Evolutionary conservation across 208 protist species (phyloP).

Genomic region (Crithidia expoeki): DNA sequence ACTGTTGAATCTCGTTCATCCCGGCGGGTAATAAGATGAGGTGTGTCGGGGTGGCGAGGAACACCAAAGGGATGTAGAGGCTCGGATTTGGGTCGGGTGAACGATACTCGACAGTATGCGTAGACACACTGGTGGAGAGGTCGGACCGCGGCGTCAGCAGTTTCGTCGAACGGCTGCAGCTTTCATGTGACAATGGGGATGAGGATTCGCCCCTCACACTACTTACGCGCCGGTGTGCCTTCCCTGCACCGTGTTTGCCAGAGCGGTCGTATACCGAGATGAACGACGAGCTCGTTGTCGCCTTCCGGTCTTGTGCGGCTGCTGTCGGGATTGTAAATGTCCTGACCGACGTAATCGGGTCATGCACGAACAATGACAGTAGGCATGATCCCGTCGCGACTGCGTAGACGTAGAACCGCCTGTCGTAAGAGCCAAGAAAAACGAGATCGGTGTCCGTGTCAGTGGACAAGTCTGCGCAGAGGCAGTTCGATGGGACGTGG

Average conservation of each 20-base stretch:
- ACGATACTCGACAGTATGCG: conserved; percentile 7
- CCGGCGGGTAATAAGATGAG: conserved; percentile 29
- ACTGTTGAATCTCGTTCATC: conserved; percentile 24
- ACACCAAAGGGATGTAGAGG: conserved; percentile 23
- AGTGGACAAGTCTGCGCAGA: conserved; percentile 63
- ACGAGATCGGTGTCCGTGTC: conserved; percentile 45
- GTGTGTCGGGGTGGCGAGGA: conserved; percentile 31
- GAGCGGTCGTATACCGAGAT: conserved; percentile 14
- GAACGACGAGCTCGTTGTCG: conserved; percentile 16
- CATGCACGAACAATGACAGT: conserved; percentile 74
- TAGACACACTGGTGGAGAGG: not conserved
- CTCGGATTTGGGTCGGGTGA: not conserved
- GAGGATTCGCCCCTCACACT: not conserved
- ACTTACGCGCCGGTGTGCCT: not conserved
- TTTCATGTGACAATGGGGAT: not conserved
- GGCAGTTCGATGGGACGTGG: conserved; percentile 80
- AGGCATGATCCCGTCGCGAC: conserved; percentile 56
- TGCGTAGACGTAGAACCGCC: conserved; percentile 83
- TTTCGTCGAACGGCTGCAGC: not conserved
- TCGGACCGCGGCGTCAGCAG: not conserved
- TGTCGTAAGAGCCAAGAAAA: conserved; percentile 81
- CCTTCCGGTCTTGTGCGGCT: not conserved
- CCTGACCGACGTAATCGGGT: conserved; percentile 75
- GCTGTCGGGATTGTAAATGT: conserved; percentile 53
- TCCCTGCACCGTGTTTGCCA: not conserved